phyloP scores from a whole-genome alignment of 1,284 basidiomycete species.

The Hypsizygus ulmarius region DNA sequence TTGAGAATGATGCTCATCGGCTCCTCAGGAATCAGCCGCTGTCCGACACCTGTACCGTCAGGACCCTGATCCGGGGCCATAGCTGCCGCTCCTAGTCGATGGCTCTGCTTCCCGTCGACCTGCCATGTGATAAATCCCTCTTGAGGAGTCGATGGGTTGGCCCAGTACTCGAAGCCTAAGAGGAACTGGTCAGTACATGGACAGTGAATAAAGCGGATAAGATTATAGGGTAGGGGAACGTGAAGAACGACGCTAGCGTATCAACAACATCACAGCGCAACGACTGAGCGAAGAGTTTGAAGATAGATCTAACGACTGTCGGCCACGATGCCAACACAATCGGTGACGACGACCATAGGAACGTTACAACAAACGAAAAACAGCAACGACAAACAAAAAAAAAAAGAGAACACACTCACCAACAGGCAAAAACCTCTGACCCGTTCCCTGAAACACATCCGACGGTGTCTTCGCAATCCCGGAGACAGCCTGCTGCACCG shows the following conservation, averaged over 20 bases:
- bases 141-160: conserved; percentile 49
- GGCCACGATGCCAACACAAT: neutral
- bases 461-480: conserved; percentile 46
- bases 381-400: neutral
- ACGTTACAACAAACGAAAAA: neutral
- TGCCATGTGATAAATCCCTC: conserved; percentile 70
- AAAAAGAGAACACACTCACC: conserved; percentile 33
- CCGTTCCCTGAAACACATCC: conserved; percentile 57
- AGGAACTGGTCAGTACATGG: neutral
- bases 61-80: conserved; percentile 51
- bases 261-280: too few relatives aligned
- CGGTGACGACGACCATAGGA: neutral
- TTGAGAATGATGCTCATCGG: conserved; percentile 70
- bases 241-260: neutral
- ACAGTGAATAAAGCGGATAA: conserved; percentile 1
- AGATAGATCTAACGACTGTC: too few relatives aligned
- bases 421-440: conserved; percentile 42
- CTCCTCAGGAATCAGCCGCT: conserved; percentile 71
- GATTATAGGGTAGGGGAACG: neutral
- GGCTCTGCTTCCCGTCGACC: conserved; percentile 49
- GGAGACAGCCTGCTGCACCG: conserved; percentile 58
- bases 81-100: conserved; percentile 52
- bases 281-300: too few relatives aligned
- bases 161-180: conserved; percentile 68
- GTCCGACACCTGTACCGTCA: conserved; percentile 47